phyloP scores from a whole-genome alignment of 257 asterid genomes.

The Solanum acaule region DNA sequence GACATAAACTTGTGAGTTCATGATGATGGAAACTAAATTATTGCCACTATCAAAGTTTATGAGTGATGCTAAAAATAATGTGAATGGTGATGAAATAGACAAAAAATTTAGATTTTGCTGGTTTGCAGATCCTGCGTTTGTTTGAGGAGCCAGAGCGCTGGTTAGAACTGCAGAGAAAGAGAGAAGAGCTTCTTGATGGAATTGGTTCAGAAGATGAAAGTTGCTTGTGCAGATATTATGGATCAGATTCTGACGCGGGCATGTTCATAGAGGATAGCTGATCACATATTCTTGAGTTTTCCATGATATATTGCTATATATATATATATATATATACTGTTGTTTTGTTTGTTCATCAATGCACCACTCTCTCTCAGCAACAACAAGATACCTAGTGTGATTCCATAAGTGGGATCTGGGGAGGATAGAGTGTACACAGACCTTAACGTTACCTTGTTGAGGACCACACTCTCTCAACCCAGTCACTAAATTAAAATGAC shows the following conservation, averaged over 20 bases:
- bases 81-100: background rate
- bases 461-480: background rate
- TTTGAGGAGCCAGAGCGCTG: conserved; percentile 43
- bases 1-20: background rate
- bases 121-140: conserved; percentile 42
- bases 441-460: background rate
- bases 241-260: conserved; percentile 15
- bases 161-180: conserved; percentile 38
- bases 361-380: background rate
- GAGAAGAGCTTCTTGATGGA: conserved; percentile 24
- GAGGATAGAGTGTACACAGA: background rate
- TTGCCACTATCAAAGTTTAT: background rate
- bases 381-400: background rate
- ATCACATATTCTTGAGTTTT: background rate
- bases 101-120: background rate
- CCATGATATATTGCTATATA: background rate
- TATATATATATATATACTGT: background rate
- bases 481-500: background rate
- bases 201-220: conserved; percentile 21
- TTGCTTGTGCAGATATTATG: conserved; percentile 7
- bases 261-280: conserved; percentile 14
- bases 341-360: background rate
- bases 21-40: background rate
- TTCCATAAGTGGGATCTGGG: background rate
- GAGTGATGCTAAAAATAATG: background rate